Percentiles rank a stretch among this genome's conserved stretches.
Conservation (phyloP, 2,329 filamentous ascomycete genomes). For the Diplodia seriata region DNA sequence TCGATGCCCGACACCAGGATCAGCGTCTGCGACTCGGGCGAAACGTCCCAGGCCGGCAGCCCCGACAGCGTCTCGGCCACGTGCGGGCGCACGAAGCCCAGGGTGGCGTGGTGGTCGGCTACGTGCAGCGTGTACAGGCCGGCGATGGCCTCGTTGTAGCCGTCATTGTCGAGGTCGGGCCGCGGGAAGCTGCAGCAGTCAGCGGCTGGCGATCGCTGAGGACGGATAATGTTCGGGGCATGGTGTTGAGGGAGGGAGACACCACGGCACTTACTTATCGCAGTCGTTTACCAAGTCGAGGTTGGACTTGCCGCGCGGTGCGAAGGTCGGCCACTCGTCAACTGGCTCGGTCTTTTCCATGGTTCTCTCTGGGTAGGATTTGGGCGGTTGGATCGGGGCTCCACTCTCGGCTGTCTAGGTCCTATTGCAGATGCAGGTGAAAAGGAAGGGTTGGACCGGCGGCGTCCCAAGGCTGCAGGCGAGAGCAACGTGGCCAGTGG, state of each 20-base stretch:
- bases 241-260: neutral
- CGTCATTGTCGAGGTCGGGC: conserved; percentile 63
- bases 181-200: conserved; percentile 73
- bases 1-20: conserved; percentile 66
- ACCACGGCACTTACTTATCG: conserved; percentile 60
- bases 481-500: neutral
- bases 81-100: conserved; percentile 67
- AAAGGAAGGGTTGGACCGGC: neutral
- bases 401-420: neutral
- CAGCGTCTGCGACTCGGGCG: conserved; percentile 67
- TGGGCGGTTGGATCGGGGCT: neutral
- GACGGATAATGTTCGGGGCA: neutral
- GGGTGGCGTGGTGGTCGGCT: conserved; percentile 62
- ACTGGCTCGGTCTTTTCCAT: neutral
- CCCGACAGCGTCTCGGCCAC: conserved; percentile 65
- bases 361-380: neutral
- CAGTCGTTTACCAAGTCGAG: conserved; percentile 64
- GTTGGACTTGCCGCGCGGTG: conserved; percentile 49
- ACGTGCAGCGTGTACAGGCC: conserved; percentile 70
- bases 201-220: neutral
- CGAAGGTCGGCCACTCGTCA: neutral
- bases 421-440: neutral
- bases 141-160: conserved; percentile 52
- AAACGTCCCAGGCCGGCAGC: conserved; percentile 66
- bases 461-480: neutral